phyloP scores from a whole-genome alignment of 768 basidiomycete species.

The Suillus cothurnatus region DNA sequence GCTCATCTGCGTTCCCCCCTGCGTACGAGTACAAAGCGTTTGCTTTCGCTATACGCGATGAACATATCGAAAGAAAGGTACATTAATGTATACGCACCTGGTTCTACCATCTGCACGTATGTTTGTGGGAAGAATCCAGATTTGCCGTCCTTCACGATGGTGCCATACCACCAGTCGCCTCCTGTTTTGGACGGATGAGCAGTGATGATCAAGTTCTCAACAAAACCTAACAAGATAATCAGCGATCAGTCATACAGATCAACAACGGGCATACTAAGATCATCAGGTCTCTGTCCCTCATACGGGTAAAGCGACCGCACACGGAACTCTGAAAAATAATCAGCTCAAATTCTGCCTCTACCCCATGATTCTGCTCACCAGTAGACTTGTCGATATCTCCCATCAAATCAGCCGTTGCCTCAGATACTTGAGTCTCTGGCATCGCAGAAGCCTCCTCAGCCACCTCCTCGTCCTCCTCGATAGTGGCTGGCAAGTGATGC shows the following conservation, averaged over 20 bases:
- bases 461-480: slow-evolving; percentile 64
- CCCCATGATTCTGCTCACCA: slow-evolving; percentile 44
- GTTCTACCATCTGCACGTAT: slow-evolving; percentile 75
- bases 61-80: slow-evolving; percentile 6
- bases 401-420: slow-evolving; percentile 51
- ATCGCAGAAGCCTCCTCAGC: slow-evolving; percentile 36
- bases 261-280: slow-evolving; percentile 60
- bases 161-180: slow-evolving; percentile 95
- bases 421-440: slow-evolving; percentile 63
- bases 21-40: slow-evolving; percentile 81
- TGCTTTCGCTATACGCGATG: slow-evolving; percentile 53
- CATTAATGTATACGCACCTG: slow-evolving; percentile 43
- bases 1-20: slow-evolving; percentile 72
- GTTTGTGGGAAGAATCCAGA: slow-evolving; percentile 90
- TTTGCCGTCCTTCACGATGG: slow-evolving; percentile 58
- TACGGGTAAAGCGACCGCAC: slow-evolving; percentile 85
- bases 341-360: slow-evolving; percentile 2
- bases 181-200: slow-evolving; percentile 86
- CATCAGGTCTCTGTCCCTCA: slow-evolving; percentile 84
- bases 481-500: slow-evolving; percentile 50
- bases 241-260: background rate
- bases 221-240: slow-evolving; percentile 58
- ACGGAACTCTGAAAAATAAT: slow-evolving; percentile 56
- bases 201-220: slow-evolving; percentile 71
- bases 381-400: slow-evolving; percentile 71